Percentiles rank a stretch among this genome's conserved stretches.
These are phyloP conservation scores for Geoglossum glabrum DNA, from an alignment of 495 filamentous ascomycete genomes.

Conservation along the genomic window DNA sequence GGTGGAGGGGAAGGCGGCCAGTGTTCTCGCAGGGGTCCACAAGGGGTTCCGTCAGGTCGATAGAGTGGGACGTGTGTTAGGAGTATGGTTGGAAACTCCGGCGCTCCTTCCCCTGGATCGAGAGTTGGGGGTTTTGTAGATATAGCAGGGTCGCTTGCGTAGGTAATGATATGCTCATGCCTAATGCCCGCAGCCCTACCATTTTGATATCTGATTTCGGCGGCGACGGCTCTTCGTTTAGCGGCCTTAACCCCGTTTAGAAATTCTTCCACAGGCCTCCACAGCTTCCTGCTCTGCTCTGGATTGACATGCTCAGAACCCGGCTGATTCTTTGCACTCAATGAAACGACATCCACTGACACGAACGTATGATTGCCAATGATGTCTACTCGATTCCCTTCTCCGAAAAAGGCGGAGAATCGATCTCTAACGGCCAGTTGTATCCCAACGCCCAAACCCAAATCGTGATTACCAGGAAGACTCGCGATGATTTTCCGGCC, in stretches of 20 bases:
- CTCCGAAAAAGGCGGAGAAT: slow-evolving; percentile 77
- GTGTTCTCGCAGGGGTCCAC: slow-evolving; percentile 73
- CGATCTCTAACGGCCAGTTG: slow-evolving; percentile 56
- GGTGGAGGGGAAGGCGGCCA: slow-evolving; percentile 47
- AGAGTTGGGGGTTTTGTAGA: background rate
- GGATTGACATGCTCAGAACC: slow-evolving; percentile 27
- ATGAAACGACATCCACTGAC: slow-evolving; percentile 67
- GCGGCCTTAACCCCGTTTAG: slow-evolving; percentile 32
- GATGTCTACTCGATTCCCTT: slow-evolving; percentile 69
- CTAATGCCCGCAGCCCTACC: slow-evolving; percentile 26
- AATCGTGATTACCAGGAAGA: slow-evolving; percentile 87
- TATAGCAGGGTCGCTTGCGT: slow-evolving; percentile 4
- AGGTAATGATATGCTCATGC: slow-evolving; percentile 26
- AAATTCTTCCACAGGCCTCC: slow-evolving; percentile 57
- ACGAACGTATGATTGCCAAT: slow-evolving; percentile 93
- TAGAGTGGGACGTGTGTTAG: slow-evolving; percentile 85
- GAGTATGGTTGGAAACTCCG: slow-evolving; percentile 60
- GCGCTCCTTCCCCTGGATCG: slow-evolving; percentile 6
- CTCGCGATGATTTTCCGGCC: slow-evolving; percentile 53
- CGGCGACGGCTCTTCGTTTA: slow-evolving; percentile 32
- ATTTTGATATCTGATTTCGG: slow-evolving; percentile 31
- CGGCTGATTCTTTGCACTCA: slow-evolving; percentile 48
- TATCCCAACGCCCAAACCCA: slow-evolving; percentile 80
- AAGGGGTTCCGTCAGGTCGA: slow-evolving; percentile 59
- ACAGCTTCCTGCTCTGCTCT: slow-evolving; percentile 34